phyloP scores from a whole-genome alignment of 805 yeast species.

The Monosporozyma solicola region DNA sequence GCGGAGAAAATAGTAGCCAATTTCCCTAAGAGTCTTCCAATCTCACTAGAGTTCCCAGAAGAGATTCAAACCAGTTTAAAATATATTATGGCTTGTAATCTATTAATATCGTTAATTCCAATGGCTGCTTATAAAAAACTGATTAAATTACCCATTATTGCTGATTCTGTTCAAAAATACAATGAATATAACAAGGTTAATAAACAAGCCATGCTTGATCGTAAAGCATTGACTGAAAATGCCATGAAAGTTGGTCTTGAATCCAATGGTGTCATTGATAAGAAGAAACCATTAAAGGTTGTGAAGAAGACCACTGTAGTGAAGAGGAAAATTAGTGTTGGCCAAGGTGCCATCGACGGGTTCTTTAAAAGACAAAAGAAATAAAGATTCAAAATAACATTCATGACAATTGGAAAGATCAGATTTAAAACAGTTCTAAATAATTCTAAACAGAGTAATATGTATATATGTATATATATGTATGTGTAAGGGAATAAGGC shows the following conservation, averaged over 20 bases:
- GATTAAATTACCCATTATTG: conserved; percentile 14
- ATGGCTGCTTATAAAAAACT: conserved; percentile 32
- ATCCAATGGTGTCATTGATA: conserved; percentile 7
- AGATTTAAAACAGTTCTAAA: not conserved
- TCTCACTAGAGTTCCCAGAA: conserved; percentile 24
- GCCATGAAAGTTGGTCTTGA: conserved; percentile 25
- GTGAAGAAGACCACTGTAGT: conserved; percentile 20
- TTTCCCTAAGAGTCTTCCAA: conserved; percentile 33
- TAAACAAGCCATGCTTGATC: conserved; percentile 15
- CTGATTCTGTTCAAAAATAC: conserved; percentile 28
- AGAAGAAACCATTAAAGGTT: conserved; percentile 12
- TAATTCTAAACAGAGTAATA: not conserved
- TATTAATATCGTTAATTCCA: conserved; percentile 41
- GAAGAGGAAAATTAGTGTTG: conserved; percentile 41
- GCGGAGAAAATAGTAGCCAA: conserved; percentile 28
- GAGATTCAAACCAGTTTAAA: conserved; percentile 32
- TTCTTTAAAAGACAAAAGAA: conserved; percentile 41
- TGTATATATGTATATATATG: not conserved
- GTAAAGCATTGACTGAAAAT: conserved; percentile 25
- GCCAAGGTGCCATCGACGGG: conserved; percentile 62
- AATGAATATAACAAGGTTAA: conserved; percentile 19
- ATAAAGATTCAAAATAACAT: conserved; percentile 8
- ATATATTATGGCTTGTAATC: conserved; percentile 30
- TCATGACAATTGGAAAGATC: not conserved
- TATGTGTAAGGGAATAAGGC: not conserved